A percentile compares a stretch with the other conserved stretches of the same genome.
phyloP scores from a whole-genome alignment of 441 rosid species.

The Breynia disticha region DNA sequence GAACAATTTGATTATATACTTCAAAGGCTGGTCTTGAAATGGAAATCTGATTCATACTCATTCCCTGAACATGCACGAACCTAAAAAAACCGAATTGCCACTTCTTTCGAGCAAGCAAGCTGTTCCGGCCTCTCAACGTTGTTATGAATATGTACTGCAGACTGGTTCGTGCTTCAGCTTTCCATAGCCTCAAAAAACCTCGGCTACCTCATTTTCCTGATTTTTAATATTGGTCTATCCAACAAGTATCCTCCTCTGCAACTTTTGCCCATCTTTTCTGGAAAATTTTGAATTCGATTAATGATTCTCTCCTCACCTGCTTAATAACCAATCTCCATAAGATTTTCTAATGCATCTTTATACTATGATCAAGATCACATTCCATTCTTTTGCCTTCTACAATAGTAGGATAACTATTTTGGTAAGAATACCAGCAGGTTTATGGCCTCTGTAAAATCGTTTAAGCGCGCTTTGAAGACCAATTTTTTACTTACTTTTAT shows the following conservation, averaged over 20 bases:
- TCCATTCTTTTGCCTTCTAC: no score
- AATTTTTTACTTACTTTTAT: constrained; percentile 33
- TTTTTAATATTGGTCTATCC: constrained; percentile 46
- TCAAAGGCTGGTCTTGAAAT: neutral
- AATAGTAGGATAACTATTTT: neutral
- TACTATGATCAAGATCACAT: no score
- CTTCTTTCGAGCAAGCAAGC: no score
- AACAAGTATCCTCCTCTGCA: constrained; percentile 35
- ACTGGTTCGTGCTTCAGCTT: constrained; percentile 5
- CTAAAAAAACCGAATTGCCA: no score
- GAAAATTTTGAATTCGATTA: constrained; percentile 32
- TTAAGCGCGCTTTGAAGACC: no score
- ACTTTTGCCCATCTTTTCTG: constrained; percentile 42
- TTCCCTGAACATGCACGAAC: neutral
- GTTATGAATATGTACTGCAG: no score
- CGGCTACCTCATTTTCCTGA: constrained; percentile 2
- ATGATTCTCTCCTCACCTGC: constrained; percentile 66
- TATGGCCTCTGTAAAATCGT: no score
- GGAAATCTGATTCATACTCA: neutral
- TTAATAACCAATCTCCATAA: neutral
- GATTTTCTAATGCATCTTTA: neutral
- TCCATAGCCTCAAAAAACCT: neutral
- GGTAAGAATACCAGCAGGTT: neutral
- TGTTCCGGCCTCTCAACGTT: no score
- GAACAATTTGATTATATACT: neutral